A percentile compares a stretch with the other conserved stretches of the same genome.
Evolutionary conservation across 1,284 basidiomycete genomes (phyloP).

Genomic region (Leccinum cinnamomeum): DNA sequence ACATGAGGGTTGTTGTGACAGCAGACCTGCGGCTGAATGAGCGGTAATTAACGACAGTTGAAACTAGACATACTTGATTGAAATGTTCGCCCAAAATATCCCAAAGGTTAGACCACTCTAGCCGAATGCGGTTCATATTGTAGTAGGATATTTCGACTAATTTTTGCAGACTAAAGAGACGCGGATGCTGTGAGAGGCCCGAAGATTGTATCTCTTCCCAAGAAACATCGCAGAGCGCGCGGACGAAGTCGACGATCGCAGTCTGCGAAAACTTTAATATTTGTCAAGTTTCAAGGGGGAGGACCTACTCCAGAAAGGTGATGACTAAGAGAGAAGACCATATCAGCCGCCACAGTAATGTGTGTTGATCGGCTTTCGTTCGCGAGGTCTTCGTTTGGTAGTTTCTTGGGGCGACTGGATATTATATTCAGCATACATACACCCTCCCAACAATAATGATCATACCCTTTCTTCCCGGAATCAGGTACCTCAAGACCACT

Average conservation of each 20-base stretch:
- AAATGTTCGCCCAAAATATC: constrained; percentile 98
- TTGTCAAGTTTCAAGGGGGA: constrained; percentile 4
- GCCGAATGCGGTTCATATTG: constrained; percentile 98
- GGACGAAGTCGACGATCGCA: constrained; percentile 98
- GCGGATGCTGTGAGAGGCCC: constrained; percentile 88
- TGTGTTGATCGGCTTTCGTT: constrained; percentile 97
- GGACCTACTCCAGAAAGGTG: constrained; percentile 88
- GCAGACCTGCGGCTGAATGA: constrained; percentile 67
- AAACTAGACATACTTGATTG: constrained; percentile 71
- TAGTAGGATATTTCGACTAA: constrained; percentile 99
- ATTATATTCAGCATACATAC: constrained; percentile 9
- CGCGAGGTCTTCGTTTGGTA: constrained; percentile 91
- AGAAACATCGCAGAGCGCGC: constrained; percentile 94
- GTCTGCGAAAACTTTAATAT: constrained; percentile 50
- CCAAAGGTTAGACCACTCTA: constrained; percentile 99
- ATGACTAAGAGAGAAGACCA: constrained; percentile 97
- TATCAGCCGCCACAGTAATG: constrained; percentile 98
- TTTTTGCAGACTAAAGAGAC: constrained; percentile 97
- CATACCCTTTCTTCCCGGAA: constrained; percentile 75
- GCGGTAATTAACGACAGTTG: background rate
- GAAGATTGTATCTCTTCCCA: constrained; percentile 99
- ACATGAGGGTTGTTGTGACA: constrained; percentile 98
- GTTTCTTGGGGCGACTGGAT: constrained; percentile 59
- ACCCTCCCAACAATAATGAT: constrained; percentile 10
- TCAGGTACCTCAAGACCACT: constrained; percentile 85